Conservation (phyloP, 371 early-diverging fungal species). For the Basidiobolus heterosporus region DNA sequence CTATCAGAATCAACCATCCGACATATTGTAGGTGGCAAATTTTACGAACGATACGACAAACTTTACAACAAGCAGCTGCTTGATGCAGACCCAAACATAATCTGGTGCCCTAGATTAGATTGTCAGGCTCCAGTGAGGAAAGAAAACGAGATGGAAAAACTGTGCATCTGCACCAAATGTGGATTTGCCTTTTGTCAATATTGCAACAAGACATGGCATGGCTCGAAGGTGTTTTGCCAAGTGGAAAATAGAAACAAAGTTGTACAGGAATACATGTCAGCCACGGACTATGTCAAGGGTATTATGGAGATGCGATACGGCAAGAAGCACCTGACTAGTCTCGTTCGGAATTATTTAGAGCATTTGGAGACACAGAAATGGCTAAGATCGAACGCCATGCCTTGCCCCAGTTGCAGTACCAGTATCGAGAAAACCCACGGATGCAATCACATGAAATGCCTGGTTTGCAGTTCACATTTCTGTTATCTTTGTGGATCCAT, state of each 20-base stretch:
- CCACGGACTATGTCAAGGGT: constrained; percentile 1
- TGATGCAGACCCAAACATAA: constrained; percentile 9
- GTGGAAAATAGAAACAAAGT: background rate
- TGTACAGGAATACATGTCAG: constrained; percentile 3
- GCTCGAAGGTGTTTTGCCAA: background rate
- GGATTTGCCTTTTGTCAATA: constrained; percentile 9
- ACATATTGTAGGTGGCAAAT: constrained; percentile 5
- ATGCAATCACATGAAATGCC: constrained; percentile 11
- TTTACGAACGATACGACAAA: constrained; percentile 4
- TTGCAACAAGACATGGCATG: constrained; percentile 10
- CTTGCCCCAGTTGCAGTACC: constrained; percentile 7
- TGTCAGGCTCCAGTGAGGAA: constrained; percentile 9
- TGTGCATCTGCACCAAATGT: constrained; percentile 8
- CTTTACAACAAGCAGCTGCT: constrained; percentile 6
- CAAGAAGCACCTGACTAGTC: constrained; percentile 3
- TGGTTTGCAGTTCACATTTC: constrained; percentile 9
- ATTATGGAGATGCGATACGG: constrained; percentile 9
- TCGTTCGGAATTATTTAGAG: constrained; percentile 2
- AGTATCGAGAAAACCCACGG: constrained; percentile 10
- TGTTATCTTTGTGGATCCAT: constrained; percentile 9
- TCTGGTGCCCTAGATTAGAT: constrained; percentile 7
- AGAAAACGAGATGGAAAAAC: constrained; percentile 4
- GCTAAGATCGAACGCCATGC: constrained; percentile 5
- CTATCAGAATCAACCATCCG: constrained; percentile 2
- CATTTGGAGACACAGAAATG: constrained; percentile 3